A percentile compares a stretch with the other conserved stretches of the same genome.
Conservation (phyloP, 805 yeast species). For the Brettanomyces sp. region DNA sequence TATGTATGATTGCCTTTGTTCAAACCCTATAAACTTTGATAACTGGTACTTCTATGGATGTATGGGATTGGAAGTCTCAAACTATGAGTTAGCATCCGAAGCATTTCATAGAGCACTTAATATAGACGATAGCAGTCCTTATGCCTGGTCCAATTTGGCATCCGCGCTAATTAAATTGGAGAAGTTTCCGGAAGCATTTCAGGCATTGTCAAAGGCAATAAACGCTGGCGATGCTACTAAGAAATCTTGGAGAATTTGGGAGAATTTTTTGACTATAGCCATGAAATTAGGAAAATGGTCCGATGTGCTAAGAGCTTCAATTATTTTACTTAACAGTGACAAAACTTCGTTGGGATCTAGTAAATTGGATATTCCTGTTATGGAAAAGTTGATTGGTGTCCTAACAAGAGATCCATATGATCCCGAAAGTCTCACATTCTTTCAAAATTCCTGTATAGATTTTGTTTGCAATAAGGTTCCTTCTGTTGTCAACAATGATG, state of each 20-base stretch:
- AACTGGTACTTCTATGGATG: conserved; percentile 94
- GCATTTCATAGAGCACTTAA: conserved; percentile 89
- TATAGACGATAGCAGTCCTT: conserved; percentile 68
- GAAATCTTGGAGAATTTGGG: conserved; percentile 85
- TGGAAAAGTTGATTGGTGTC: conserved; percentile 64
- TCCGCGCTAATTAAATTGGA: conserved; percentile 60
- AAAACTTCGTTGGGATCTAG: conserved; percentile 40
- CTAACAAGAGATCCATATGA: conserved; percentile 43
- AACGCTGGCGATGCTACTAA: conserved; percentile 54
- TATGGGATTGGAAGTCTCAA: conserved; percentile 64
- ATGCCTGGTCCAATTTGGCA: conserved; percentile 89
- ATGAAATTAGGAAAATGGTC: conserved; percentile 79
- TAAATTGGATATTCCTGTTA: conserved; percentile 63
- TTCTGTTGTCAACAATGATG: conserved; percentile 51
- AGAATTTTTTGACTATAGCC: conserved; percentile 76
- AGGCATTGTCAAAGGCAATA: conserved; percentile 75
- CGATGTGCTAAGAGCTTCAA: conserved; percentile 73
- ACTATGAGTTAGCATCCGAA: conserved; percentile 73
- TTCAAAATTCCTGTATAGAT: conserved; percentile 61
- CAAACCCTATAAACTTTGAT: conserved; percentile 65
- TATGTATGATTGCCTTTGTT: conserved; percentile 63
- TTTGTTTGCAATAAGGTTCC: conserved; percentile 67
- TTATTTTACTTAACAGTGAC: conserved; percentile 48
- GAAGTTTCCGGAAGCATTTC: conserved; percentile 70
- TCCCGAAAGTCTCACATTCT: conserved; percentile 38